Evolutionary conservation across 345 rosid species (phyloP).

Genomic region (Acer yangbiense): DNA sequence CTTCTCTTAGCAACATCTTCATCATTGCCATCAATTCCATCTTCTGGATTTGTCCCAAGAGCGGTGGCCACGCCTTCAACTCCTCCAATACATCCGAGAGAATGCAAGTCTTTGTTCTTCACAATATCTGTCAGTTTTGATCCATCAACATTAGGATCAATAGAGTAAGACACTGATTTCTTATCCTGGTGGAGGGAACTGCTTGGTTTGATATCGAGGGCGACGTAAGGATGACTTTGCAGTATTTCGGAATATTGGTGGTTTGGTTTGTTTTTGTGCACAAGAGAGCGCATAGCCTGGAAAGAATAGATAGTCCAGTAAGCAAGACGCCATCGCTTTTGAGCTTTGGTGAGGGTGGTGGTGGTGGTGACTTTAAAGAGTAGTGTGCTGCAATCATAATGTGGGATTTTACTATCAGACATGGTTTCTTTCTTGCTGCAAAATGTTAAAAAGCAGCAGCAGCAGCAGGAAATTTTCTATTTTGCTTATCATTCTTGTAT

Average conservation of each 20-base stretch:
- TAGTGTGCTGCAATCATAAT: conserved; percentile 31
- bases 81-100: conserved; percentile 48
- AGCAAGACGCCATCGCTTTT: conserved; percentile 69
- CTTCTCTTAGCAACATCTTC: conserved; percentile 39
- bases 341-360: conserved; percentile 46
- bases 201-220: conserved; percentile 34
- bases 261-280: conserved; percentile 19
- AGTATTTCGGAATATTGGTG: conserved; percentile 29
- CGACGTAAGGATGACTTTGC: conserved; percentile 26
- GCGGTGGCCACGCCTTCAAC: conserved; percentile 53
- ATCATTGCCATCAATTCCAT: conserved; percentile 48
- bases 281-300: conserved; percentile 59
- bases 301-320: conserved; percentile 53
- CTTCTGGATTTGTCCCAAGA: conserved; percentile 47
- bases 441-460: not conserved
- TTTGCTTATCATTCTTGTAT: not conserved
- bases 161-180: conserved; percentile 27
- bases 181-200: conserved; percentile 24
- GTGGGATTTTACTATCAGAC: conserved; percentile 31
- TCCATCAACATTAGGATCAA: conserved; percentile 32
- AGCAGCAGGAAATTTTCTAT: not conserved
- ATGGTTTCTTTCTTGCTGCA: conserved; percentile 18
- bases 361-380: conserved; percentile 35
- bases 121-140: conserved; percentile 37
- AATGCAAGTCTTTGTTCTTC: conserved; percentile 40